Evolutionary conservation across 441 rosid genomes (phyloP).

Genomic region (Jatropha multifida): DNA sequence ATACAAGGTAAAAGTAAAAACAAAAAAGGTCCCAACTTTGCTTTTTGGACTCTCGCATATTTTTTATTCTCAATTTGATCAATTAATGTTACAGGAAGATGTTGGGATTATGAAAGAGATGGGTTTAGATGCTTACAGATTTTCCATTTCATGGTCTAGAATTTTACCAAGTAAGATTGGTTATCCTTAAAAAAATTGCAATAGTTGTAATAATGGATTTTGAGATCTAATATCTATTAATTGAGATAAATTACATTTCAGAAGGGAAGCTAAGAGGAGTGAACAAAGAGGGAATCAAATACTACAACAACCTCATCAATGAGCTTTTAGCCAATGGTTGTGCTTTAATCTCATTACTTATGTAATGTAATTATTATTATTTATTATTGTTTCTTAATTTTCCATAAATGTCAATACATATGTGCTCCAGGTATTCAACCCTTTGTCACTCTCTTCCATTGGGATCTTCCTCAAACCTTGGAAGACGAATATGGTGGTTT

Average conservation of each 20-base stretch:
- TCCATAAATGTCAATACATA: background rate
- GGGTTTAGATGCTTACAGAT: slow-evolving; percentile 62
- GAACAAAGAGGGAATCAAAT: slow-evolving; percentile 38
- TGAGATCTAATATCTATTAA: background rate
- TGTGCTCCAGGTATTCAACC: slow-evolving; percentile 17
- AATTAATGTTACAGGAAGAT: slow-evolving; percentile 34
- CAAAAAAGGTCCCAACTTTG: background rate
- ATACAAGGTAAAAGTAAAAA: slow-evolving; percentile 37
- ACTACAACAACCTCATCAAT: slow-evolving; percentile 48
- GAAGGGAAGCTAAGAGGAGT: slow-evolving; percentile 56
- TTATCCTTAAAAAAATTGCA: too few species aligned
- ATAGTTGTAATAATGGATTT: too few species aligned
- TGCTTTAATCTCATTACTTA: background rate
- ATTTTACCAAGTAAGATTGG: slow-evolving; percentile 35
- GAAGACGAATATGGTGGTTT: slow-evolving; percentile 27
- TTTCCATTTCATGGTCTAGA: slow-evolving; percentile 87
- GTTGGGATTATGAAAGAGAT: slow-evolving; percentile 47
- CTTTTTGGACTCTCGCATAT: too few species aligned
- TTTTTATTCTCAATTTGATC: background rate
- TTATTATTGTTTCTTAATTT: background rate
- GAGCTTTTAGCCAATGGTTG: slow-evolving; percentile 54
- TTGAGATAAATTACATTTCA: slow-evolving; percentile 1
- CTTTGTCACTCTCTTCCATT: slow-evolving; percentile 30
- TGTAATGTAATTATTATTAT: background rate
- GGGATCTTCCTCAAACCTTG: slow-evolving; percentile 29